phyloP scores from a whole-genome alignment of 2,329 filamentous ascomycete species.

The Fusarium pseudocircinatum region DNA sequence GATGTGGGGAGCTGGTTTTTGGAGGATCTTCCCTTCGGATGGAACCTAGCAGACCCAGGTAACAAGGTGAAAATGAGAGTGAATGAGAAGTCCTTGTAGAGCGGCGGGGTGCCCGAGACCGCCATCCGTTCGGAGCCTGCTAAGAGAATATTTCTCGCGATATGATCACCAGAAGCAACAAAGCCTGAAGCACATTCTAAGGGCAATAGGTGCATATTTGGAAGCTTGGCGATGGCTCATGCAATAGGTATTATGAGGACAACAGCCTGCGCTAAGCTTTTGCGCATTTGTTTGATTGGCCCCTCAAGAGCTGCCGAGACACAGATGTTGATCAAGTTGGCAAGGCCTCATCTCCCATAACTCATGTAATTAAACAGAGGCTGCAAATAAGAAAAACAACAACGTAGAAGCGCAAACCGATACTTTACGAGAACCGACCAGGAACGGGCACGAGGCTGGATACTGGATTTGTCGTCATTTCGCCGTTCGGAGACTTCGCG shows the following conservation, averaged over 20 bases:
- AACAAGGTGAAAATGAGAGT: background rate
- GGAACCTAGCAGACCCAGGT: conserved; percentile 9
- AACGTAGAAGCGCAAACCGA: background rate
- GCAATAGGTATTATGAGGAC: background rate
- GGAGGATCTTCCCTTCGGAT: conserved; percentile 19
- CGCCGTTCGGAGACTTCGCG: background rate
- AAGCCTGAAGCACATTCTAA: background rate
- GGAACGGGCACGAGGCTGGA: conserved; percentile 5
- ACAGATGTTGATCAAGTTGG: conserved; percentile 15
- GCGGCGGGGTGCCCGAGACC: background rate
- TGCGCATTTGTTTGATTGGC: conserved; percentile 18
- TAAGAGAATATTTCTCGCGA: background rate
- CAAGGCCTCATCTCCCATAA: conserved; percentile 13
- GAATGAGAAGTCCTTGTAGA: background rate
- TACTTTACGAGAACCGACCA: background rate
- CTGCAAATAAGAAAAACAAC: background rate
- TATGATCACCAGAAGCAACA: background rate
- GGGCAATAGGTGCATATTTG: background rate
- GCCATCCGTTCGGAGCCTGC: background rate
- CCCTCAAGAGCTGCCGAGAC: conserved; percentile 2
- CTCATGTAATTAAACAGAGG: conserved; percentile 26
- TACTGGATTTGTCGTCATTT: conserved; percentile 10
- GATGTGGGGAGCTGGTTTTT: conserved; percentile 15
- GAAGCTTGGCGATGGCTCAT: background rate
- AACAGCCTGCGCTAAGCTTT: conserved; percentile 9